Conservation (phyloP, 768 basidiomycete species). For the Auricularia cornea region DNA sequence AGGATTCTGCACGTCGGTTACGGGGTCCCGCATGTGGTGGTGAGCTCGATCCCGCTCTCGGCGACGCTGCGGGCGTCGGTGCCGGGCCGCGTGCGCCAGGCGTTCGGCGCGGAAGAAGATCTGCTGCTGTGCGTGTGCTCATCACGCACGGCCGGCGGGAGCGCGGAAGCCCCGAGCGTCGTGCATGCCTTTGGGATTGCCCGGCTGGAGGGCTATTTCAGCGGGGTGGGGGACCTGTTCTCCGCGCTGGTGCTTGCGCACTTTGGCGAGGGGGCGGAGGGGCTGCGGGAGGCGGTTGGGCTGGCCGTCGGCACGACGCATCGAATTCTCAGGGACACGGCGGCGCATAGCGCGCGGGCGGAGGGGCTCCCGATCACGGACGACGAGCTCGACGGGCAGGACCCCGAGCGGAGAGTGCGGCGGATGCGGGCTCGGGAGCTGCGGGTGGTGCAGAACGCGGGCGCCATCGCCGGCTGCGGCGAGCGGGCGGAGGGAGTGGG, state of each 20-base stretch:
- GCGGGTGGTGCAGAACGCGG: slow-evolving; percentile 69
- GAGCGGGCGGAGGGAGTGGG: not conserved
- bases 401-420: slow-evolving; percentile 55
- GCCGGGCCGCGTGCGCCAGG: not conserved
- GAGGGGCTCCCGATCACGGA: slow-evolving; percentile 68
- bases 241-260: slow-evolving; percentile 85
- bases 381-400: slow-evolving; percentile 60
- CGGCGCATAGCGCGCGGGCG: slow-evolving; percentile 42
- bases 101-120: slow-evolving; percentile 16
- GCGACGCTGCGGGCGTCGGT: slow-evolving; percentile 33
- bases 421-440: slow-evolving; percentile 85
- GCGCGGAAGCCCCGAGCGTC: slow-evolving; percentile 7
- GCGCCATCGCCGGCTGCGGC: slow-evolving; percentile 34
- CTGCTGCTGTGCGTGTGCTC: slow-evolving; percentile 81
- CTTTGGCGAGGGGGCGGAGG: slow-evolving; percentile 35
- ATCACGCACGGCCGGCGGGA: slow-evolving; percentile 26
- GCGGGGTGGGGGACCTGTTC: slow-evolving; percentile 95
- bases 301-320: slow-evolving; percentile 69
- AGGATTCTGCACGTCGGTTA: slow-evolving; percentile 66
- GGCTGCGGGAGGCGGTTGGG: slow-evolving; percentile 54
- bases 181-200: slow-evolving; percentile 70
- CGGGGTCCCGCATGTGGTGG: slow-evolving; percentile 77
- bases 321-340: slow-evolving; percentile 57
- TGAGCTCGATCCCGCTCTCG: slow-evolving; percentile 77
- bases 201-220: slow-evolving; percentile 83